Evolutionary conservation across 129 eudicot species (phyloP).

Genomic region (Ambrosia trifida): DNA sequence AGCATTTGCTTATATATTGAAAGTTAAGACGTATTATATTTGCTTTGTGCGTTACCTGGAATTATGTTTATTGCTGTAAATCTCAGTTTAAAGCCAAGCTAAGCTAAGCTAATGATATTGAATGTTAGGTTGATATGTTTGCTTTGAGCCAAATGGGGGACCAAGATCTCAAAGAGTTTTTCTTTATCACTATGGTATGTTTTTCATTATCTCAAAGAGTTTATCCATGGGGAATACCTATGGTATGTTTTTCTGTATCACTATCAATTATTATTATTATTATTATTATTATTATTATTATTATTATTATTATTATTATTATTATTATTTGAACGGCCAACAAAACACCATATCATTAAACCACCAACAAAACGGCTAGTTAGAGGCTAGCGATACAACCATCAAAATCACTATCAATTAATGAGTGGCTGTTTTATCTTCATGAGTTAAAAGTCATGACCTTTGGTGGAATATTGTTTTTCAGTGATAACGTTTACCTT

Average conservation of each 20-base stretch:
- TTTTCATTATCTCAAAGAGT: neutral
- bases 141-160: conserved; percentile 92
- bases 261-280: too few species aligned
- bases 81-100: too few species aligned
- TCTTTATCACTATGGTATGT: conserved; percentile 96
- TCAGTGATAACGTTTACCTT: neutral
- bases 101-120: neutral
- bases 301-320: too few species aligned
- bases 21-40: neutral
- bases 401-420: too few species aligned
- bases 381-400: too few species aligned
- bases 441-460: neutral
- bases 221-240: conserved; percentile 96
- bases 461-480: neutral
- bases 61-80: too few species aligned
- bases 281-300: too few species aligned
- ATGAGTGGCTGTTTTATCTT: neutral
- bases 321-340: too few species aligned
- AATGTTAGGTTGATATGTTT: conserved; percentile 80
- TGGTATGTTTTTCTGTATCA: conserved; percentile 51
- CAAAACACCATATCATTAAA: too few species aligned
- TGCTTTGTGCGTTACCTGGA: neutral
- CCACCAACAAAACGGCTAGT: too few species aligned
- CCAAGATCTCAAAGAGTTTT: conserved; percentile 75
- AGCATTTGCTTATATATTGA: neutral